A percentile compares a stretch with the other conserved stretches of the same genome.
phyloP scores from a whole-genome alignment of 225 moss, liverwort and hornwort species.

The Takakia lepidozioides region DNA sequence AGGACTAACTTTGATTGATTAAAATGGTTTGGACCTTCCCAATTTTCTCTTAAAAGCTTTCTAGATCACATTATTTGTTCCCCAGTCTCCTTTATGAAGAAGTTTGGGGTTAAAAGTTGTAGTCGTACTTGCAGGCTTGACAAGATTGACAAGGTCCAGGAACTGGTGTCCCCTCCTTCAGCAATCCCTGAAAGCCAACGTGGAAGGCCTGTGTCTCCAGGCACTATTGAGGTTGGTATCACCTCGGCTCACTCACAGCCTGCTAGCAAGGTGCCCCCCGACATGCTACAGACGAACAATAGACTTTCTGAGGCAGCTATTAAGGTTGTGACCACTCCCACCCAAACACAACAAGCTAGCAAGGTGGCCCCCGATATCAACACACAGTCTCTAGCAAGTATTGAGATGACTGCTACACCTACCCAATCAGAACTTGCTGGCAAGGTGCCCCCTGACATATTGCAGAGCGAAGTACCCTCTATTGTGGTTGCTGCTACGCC shows the following conservation, averaged over 20 bases:
- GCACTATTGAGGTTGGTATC: constrained; percentile 12
- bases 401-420: constrained; percentile 11
- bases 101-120: no score
- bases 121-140: constrained; percentile 48
- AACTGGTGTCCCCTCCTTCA: constrained; percentile 39
- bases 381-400: constrained; percentile 16
- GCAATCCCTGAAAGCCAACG: constrained; percentile 31
- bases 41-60: no score
- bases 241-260: constrained; percentile 12
- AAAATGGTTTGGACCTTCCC: no score
- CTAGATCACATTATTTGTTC: no score
- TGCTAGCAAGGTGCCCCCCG: constrained; percentile 18
- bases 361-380: no score
- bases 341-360: no score
- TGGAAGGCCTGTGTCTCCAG: constrained; percentile 10
- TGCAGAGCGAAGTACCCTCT: constrained; percentile 18
- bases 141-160: constrained; percentile 13
- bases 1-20: no score
- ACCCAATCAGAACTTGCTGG: constrained; percentile 13
- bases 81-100: no score
- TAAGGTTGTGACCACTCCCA: no score
- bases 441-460: constrained; percentile 16
- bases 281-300: constrained; percentile 6
- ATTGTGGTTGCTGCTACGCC: constrained; percentile 10
- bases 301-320: constrained; percentile 34